Base-by-base conservation (phyloP, 2,329 filamentous ascomycete genomes). In the Beauveria scarabaeidicola region DNA sequence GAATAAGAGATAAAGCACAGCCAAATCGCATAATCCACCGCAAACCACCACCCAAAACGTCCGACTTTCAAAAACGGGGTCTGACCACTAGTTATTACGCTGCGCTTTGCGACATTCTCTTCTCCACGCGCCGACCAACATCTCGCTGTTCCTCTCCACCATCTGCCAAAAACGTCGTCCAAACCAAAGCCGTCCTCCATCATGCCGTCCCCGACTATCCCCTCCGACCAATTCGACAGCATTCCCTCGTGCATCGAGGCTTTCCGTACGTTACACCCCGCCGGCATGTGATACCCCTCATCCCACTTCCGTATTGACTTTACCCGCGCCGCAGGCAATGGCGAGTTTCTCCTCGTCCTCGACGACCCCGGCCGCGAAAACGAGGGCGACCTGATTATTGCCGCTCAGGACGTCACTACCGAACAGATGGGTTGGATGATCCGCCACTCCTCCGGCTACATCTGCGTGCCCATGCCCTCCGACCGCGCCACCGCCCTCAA, bases 371-470 rank as follows among this genome's bases (percentile, higher is more conserved):
- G 87, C 63, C 92, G 94, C 74, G 94, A 99, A 75, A 99, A 99
- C 74, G 94, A 99, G 81, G 94, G 92, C 74, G 94, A 99, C 77
- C 84, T 99, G 52, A 97, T 97, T 74, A 95, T 97, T 70, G 90
- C 94, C 65, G 93, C 91, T 63, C 79, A 91, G 66, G 82, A 88
- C 68, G 78, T 97, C 64, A 96, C 93, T 9, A 81, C 91, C 25
- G 83, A 89, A 65, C 93, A 97, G 76, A 95, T 96, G 86, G 90
- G 91, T 68, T 99, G 97, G 79, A 87, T 99, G 82, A 84, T 99
- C 73, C 90, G 91, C 69, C 85, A 96, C 79, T 89, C 89, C 43
- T 91, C 90, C 3, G 94, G 94, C 70, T 85, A 93, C 70, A 87
- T 99, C 77, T 97, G 94, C 84, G 89, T 89, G 0, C 93, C 94